phyloP scores from a whole-genome alignment of 1,284 basidiomycete genomes.

The Leccinum cinnamomeum region DNA sequence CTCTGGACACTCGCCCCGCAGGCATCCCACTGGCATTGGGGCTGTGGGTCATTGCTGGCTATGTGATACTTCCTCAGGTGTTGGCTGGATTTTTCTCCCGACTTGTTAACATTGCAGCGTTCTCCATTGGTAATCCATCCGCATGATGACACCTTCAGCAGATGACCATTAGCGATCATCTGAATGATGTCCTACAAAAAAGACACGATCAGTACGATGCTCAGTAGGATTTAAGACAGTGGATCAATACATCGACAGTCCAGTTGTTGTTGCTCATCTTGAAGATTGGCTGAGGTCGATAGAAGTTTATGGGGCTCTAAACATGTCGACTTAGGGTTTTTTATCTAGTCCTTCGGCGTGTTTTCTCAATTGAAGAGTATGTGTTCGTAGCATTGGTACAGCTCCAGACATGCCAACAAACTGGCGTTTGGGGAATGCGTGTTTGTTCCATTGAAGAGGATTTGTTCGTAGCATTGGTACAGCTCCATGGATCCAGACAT shows the following conservation, averaged over 20 bases:
- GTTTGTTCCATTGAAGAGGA: too few relatives aligned
- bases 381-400: too few relatives aligned
- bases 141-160: background rate
- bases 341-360: background rate
- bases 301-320: background rate
- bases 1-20: too few relatives aligned
- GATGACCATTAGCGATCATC: background rate
- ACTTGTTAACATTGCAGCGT: background rate
- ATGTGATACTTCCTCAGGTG: too few relatives aligned
- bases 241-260: background rate
- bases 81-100: too few relatives aligned
- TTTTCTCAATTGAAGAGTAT: background rate
- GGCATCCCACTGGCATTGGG: too few relatives aligned
- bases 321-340: background rate
- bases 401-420: too few relatives aligned
- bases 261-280: background rate
- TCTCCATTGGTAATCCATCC: background rate
- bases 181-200: background rate
- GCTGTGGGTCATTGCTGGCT: too few relatives aligned
- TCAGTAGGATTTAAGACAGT: background rate
- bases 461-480: background rate
- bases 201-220: background rate
- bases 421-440: too few relatives aligned
- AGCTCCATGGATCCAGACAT: background rate
- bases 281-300: background rate